Evolutionary conservation across 768 basidiomycete genomes (phyloP).

Genomic region (Daedaleopsis nitida): DNA sequence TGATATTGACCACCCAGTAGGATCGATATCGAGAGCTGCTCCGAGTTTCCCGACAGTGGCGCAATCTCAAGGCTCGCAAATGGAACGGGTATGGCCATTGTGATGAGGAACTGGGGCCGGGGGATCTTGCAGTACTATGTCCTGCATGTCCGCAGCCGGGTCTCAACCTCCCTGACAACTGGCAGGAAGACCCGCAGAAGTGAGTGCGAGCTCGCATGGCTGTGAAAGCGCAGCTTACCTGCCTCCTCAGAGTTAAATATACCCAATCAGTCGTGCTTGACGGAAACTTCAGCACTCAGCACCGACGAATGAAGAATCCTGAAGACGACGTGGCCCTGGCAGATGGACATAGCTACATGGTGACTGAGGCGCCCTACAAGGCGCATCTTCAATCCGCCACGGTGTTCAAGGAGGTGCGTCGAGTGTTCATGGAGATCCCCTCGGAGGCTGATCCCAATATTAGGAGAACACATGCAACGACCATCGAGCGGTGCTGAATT

Average conservation of each 20-base stretch:
- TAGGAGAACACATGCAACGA: background rate
- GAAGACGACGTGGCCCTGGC: conserved; percentile 28
- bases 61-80: background rate
- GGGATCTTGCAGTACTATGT: background rate
- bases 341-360: conserved; percentile 33
- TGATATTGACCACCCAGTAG: too few species aligned
- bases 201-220: background rate
- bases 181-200: background rate
- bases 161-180: conserved; percentile 5
- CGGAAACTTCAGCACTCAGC: background rate
- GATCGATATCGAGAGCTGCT: background rate
- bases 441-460: background rate
- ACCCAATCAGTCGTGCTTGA: background rate
- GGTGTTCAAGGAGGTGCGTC: background rate
- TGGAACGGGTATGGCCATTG: background rate
- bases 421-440: background rate
- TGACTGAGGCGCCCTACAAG: conserved; percentile 16
- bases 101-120: background rate
- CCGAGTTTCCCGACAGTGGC: background rate
- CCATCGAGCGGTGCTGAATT: background rate
- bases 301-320: conserved; percentile 25
- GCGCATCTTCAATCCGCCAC: conserved; percentile 20
- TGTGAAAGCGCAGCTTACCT: too few species aligned
- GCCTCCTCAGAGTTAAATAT: background rate
- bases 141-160: conserved; percentile 9